phyloP scores from a whole-genome alignment of 192 early-diverging fungal species.

The Mortierella antarctica region DNA sequence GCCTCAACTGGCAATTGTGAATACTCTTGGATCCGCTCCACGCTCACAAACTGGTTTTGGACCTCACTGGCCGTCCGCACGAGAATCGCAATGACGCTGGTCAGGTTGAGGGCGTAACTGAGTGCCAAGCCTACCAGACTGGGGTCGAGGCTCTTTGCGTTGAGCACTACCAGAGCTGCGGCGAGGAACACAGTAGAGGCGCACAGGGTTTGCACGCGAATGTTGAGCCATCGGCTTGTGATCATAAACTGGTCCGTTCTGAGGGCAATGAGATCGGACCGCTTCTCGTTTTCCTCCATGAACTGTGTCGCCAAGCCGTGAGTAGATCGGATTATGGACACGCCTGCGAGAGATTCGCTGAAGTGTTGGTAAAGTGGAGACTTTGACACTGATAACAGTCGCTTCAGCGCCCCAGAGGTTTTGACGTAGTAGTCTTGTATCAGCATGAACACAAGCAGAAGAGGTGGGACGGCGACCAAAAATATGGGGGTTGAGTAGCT shows the following conservation, averaged over 20 bases:
- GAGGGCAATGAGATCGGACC: slow-evolving; percentile 12
- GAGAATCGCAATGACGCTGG: slow-evolving; percentile 76
- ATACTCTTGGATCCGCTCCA: slow-evolving; percentile 89
- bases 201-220: slow-evolving; percentile 76
- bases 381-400: slow-evolving; percentile 71
- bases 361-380: slow-evolving; percentile 85
- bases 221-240: slow-evolving; percentile 81
- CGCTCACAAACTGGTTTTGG: slow-evolving; percentile 84
- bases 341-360: slow-evolving; percentile 79
- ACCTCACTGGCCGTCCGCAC: slow-evolving; percentile 74
- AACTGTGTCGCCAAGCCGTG: slow-evolving; percentile 65
- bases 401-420: slow-evolving; percentile 85
- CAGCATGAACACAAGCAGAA: slow-evolving; percentile 59
- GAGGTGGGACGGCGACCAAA: slow-evolving; percentile 19
- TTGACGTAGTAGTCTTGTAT: slow-evolving; percentile 74
- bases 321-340: slow-evolving; percentile 85
- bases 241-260: slow-evolving; percentile 55
- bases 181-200: slow-evolving; percentile 71
- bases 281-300: slow-evolving; percentile 57
- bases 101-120: slow-evolving; percentile 83
- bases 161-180: slow-evolving; percentile 68
- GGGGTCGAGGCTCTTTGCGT: slow-evolving; percentile 64
- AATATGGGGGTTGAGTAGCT: slow-evolving; percentile 56
- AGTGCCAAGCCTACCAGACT: slow-evolving; percentile 85
- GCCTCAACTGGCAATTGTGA: slow-evolving; percentile 80